A percentile compares a stretch with the other conserved stretches of the same genome.
These are phyloP conservation scores for Ogataea methanolica DNA, from an alignment of 805 yeast genomes.

Conservation along the genomic window DNA sequence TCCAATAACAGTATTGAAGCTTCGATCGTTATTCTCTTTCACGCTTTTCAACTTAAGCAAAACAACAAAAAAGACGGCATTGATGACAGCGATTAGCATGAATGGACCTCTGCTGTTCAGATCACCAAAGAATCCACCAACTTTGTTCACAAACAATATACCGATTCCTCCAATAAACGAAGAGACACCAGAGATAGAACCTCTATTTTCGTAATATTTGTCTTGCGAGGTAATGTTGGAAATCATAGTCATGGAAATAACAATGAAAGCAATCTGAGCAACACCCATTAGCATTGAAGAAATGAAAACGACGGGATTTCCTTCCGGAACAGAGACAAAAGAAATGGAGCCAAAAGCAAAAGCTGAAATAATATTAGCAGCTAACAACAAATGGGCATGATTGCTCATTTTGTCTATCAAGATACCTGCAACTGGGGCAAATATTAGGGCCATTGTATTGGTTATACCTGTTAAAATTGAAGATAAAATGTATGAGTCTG, in stretches of 20 bases:
- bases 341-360: slow-evolving; percentile 38
- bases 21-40: slow-evolving; percentile 16
- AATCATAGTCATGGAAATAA: slow-evolving; percentile 57
- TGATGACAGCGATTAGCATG: slow-evolving; percentile 42
- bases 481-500: slow-evolving; percentile 59
- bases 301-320: slow-evolving; percentile 31
- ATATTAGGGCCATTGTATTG: slow-evolving; percentile 49
- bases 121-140: slow-evolving; percentile 63
- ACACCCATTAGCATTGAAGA: slow-evolving; percentile 48
- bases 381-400: slow-evolving; percentile 27
- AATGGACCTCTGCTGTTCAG: slow-evolving; percentile 57
- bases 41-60: slow-evolving; percentile 25
- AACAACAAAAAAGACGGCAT: slow-evolving; percentile 26
- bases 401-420: slow-evolving; percentile 42
- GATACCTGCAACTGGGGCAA: slow-evolving; percentile 62
- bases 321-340: slow-evolving; percentile 30
- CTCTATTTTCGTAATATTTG: slow-evolving; percentile 41
- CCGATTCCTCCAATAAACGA: slow-evolving; percentile 69
- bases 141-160: slow-evolving; percentile 49
- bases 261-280: slow-evolving; percentile 58
- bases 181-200: slow-evolving; percentile 67
- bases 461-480: slow-evolving; percentile 69
- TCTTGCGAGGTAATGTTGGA: slow-evolving; percentile 37
- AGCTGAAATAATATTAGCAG: slow-evolving; percentile 40
- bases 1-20: slow-evolving; percentile 6